phyloP scores from a whole-genome alignment of 352 stramenopile species.

The Achlya hypogyna region DNA sequence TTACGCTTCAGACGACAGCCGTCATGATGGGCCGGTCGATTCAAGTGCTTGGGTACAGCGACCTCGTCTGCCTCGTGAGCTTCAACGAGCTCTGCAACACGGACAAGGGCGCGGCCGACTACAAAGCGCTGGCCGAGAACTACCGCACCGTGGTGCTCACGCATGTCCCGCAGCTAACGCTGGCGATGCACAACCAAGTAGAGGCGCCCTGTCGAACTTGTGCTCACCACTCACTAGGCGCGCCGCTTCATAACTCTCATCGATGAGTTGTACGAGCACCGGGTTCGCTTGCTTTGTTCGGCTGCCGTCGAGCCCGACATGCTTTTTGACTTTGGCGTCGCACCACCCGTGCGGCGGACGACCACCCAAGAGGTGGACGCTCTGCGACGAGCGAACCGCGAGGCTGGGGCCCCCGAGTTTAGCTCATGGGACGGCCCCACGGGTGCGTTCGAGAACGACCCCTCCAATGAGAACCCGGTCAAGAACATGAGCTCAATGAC shows the following conservation, averaged over 20 bases:
- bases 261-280: constrained; percentile 95
- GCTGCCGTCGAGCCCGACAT: constrained; percentile 30
- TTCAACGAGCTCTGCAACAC: constrained; percentile 93
- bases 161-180: constrained; percentile 75
- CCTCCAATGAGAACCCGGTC: constrained; percentile 29
- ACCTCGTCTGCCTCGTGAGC: constrained; percentile 54
- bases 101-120: constrained; percentile 92
- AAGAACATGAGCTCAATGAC: constrained; percentile 67
- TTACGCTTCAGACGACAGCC: constrained; percentile 38
- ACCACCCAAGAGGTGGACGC: constrained; percentile 30
- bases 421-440: constrained; percentile 62
- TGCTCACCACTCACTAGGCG: constrained; percentile 26
- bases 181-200: constrained; percentile 80
- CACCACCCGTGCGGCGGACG: constrained; percentile 24
- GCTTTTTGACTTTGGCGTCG: constrained; percentile 66
- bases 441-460: constrained; percentile 27
- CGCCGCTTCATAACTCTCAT: constrained; percentile 95
- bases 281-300: constrained; percentile 47
- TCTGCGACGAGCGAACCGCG: constrained; percentile 29
- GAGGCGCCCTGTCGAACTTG: not conserved
- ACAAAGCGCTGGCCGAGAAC: constrained; percentile 85
- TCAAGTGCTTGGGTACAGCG: constrained; percentile 31
- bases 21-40: constrained; percentile 76
- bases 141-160: constrained; percentile 90
- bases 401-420: constrained; percentile 41